Evolutionary conservation across 177 flowering plant species (phyloP), one percentile per base, ranked within the genome.

Genomic region (Vitis hybrid): DNA sequence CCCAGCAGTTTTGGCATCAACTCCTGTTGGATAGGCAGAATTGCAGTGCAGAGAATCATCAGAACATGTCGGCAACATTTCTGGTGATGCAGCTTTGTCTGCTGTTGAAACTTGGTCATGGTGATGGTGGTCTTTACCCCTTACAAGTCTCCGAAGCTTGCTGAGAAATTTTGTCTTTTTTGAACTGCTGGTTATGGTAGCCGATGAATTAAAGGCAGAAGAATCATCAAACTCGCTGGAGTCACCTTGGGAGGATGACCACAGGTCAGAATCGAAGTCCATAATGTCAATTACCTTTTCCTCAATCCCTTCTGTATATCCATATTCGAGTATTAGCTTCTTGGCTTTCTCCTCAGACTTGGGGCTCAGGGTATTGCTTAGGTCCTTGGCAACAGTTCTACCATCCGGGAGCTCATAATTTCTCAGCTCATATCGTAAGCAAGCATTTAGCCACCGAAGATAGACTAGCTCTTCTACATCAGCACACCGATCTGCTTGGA

Each of bases 401-500:
- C 92, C 96, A 5, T 84, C 72, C 30, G 79, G 76, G 0, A 92
- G 84, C 59, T 90, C 84, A 71, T 77, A 88, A 75, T 91, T 84
- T 62, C 93, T 80, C 52, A 93, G 80, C 72, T 95, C 97, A 61
- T 86, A 86, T 8, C 99, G 75, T 32, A 95, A 78, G 72, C 99
- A 95, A 62, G 98, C 99, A 65, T 93, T 95, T 40, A 95, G 67
- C 99, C 99, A 95, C 30, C 89, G 82, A 21, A 93, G 90, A 74
- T 95, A 93, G 52, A 95, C 98, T 15, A 93, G 77, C 69, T 93
- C 96, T 71, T 95, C 98, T 72, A 75, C 80, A 70, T 90, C 96
- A 11, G 82, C 58, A 71, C 88, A 88, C 13, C 88, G 81, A 64
- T 87, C 89, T 14, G 79, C 81, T 74, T 78, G 83, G 21, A 93